A percentile compares a stretch with the other conserved stretches of the same genome.
Conservation (phyloP, 2,329 filamentous ascomycete species). For the Fonsecaea pedrosoi region DNA sequence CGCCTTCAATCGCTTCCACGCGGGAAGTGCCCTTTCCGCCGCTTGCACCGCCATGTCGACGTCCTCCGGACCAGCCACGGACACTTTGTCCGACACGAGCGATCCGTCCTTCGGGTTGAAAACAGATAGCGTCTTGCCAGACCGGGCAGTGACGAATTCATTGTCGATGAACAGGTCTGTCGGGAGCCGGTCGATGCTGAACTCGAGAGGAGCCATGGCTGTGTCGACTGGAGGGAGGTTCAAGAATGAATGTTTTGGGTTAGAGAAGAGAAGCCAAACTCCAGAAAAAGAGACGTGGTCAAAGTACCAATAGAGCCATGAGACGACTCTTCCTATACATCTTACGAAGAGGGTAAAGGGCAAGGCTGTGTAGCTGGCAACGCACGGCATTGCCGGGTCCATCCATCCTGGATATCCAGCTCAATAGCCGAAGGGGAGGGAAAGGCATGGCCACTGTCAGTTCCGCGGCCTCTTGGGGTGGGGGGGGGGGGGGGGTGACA, state of each 20-base stretch:
- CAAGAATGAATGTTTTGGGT: background rate
- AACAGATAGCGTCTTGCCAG: background rate
- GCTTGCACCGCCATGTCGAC: constrained; percentile 58
- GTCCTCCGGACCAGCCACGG: constrained; percentile 51
- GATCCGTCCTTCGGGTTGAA: constrained; percentile 15
- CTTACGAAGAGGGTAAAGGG: background rate
- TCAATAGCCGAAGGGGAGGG: background rate
- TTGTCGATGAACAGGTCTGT: constrained; percentile 11
- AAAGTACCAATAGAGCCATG: background rate
- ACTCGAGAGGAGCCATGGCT: background rate
- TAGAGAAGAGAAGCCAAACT: background rate
- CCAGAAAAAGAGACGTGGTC: background rate
- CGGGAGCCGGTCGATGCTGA: constrained; percentile 1
- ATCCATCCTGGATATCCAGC: background rate
- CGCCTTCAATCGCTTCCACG: constrained; percentile 48
- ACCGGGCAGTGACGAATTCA: constrained; percentile 3
- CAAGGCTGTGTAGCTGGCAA: background rate
- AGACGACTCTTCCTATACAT: no score
- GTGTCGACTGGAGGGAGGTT: background rate
- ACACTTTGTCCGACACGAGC: constrained; percentile 49
- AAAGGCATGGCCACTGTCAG: background rate
- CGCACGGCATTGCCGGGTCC: background rate
- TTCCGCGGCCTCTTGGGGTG: background rate
- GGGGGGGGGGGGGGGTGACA: no score
- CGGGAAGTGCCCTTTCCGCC: constrained; percentile 57